phyloP scores from a whole-genome alignment of 148 eudicot species.

The Vaccinium vitisidaea region DNA sequence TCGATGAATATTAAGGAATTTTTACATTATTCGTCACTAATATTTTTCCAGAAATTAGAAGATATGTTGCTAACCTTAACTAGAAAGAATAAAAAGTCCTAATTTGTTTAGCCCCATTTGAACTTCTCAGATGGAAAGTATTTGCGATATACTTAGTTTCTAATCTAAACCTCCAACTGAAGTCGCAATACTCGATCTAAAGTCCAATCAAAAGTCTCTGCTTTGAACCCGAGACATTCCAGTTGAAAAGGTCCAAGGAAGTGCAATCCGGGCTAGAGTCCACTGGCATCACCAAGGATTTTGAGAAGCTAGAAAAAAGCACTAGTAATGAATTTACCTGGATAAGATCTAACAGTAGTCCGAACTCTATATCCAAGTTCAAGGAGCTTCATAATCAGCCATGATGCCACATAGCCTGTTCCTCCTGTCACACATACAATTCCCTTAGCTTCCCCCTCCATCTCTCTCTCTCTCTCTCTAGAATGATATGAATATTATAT shows the following conservation, averaged over 20 bases:
- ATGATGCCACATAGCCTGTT: slow-evolving; percentile 2
- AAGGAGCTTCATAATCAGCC: slow-evolving; percentile 9
- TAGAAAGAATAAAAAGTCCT: no score
- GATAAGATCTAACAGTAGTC: slow-evolving; percentile 8
- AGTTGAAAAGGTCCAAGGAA: no score
- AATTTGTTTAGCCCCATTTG: no score
- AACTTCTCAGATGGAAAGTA: no score
- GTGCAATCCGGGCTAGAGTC: no score
- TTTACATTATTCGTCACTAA: no score
- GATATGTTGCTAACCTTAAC: no score
- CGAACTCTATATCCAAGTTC: background rate
- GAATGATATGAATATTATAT: background rate
- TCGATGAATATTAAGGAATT: no score
- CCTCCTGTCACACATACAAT: slow-evolving; percentile 12
- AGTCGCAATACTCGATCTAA: no score
- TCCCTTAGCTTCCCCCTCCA: background rate
- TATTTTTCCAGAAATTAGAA: no score
- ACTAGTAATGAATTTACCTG: background rate
- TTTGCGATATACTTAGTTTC: background rate
- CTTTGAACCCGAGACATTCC: no score
- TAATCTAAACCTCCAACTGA: no score
- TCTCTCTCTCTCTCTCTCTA: slow-evolving; percentile 7
- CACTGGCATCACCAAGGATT: background rate
- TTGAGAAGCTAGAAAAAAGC: background rate
- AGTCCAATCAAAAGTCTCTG: background rate